phyloP scores from a whole-genome alignment of 371 early-diverging fungal genomes.

The Mucor velutinosus region DNA sequence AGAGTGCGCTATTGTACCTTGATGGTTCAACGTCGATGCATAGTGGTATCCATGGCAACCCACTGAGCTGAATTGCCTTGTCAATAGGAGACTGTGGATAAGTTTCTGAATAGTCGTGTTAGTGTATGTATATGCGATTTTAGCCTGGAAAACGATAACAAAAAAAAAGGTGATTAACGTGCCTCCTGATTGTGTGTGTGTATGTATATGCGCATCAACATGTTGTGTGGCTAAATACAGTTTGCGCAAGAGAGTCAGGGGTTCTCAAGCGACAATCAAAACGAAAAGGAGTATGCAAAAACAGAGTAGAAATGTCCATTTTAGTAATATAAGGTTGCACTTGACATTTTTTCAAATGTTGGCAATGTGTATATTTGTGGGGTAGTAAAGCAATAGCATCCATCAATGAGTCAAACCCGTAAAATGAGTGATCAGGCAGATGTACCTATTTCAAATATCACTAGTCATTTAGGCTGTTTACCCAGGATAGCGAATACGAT shows the following conservation, averaged over 20 bases:
- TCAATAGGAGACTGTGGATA: not conserved
- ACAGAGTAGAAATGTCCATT: not conserved
- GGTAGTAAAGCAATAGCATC: not conserved
- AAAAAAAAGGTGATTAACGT: not conserved
- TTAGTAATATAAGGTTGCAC: not conserved
- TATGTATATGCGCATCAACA: not conserved
- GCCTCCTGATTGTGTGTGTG: not conserved
- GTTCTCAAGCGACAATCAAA: not conserved
- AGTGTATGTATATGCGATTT: not conserved
- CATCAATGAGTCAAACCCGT: not conserved
- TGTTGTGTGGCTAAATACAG: constrained; percentile 1
- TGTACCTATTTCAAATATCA: not conserved
- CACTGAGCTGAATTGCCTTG: not conserved
- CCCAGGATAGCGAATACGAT: not conserved
- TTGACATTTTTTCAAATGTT: not conserved
- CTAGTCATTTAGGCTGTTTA: not conserved
- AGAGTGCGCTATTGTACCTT: no score
- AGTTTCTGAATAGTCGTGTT: not conserved
- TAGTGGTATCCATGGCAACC: no score
- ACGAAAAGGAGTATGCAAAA: not conserved
- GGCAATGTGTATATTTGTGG: not conserved
- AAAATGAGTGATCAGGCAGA: not conserved
- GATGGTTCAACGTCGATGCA: no score
- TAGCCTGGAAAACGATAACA: not conserved
- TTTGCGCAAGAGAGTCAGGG: not conserved